These are phyloP conservation scores for Populus tremula DNA, from an alignment of 345 rosid species.

Conservation along the genomic window DNA sequence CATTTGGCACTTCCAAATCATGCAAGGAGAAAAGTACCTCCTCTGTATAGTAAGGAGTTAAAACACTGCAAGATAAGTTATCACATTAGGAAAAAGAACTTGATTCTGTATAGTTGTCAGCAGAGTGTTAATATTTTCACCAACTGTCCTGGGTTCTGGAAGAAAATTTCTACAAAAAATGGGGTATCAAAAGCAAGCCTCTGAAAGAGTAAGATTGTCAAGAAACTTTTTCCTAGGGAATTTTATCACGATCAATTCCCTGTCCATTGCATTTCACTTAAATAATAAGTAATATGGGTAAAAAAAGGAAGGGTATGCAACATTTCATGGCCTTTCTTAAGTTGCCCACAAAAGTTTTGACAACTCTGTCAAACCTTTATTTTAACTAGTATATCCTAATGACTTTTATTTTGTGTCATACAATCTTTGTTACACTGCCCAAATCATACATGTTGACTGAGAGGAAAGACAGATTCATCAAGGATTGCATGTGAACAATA, in stretches of 20 bases:
- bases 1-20: conserved; percentile 76
- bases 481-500: background rate
- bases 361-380: background rate
- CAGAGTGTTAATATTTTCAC: background rate
- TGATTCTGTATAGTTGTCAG: background rate
- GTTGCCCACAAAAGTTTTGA: background rate
- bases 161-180: background rate
- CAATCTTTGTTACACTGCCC: background rate
- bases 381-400: background rate
- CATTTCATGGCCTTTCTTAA: no score
- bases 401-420: background rate
- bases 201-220: no score
- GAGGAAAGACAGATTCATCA: background rate
- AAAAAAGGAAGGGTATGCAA: no score
- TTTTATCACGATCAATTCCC: no score
- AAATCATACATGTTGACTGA: background rate
- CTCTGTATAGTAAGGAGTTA: conserved; percentile 92
- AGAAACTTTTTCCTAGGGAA: no score
- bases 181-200: background rate
- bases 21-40: conserved; percentile 81
- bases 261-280: no score
- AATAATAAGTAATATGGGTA: no score
- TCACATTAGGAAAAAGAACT: background rate
- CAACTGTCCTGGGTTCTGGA: background rate
- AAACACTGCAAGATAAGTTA: conserved; percentile 53